Base-by-base conservation (phyloP, 495 filamentous ascomycete species). In the Podospora anserina region DNA sequence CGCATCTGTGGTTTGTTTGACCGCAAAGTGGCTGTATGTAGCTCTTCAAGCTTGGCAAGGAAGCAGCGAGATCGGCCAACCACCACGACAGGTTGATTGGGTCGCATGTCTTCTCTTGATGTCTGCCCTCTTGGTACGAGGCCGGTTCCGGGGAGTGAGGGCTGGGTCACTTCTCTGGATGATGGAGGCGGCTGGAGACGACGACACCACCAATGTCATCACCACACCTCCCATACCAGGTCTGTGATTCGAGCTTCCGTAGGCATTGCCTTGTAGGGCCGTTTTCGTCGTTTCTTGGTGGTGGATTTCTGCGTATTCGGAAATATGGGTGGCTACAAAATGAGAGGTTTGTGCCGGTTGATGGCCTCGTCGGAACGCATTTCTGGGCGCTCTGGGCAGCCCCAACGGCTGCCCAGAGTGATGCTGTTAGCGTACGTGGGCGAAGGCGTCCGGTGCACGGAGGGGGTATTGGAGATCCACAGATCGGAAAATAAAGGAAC, bases 401-500 rank as follows among this genome's bases (percentile, higher is more conserved):
- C 61, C 30, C 23, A 63, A 63, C 61, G 61, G 26, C 61, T 39
- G 61, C 9, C 30, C 16, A 53, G 19, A 34, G 18, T 16, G 18
- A 39, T 39, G 11, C 32, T 28, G 27, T 32, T 63, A 19, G 61
- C 27, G n/a, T 1, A 27, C 5, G 32, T 34, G 9, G 23, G 27
- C 30, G 26, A 32, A 26, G 26, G 18, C 59, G 16, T 61, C 59
- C 59, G 59, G 61, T 63, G 61, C 61, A 49, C 61, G 32, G 61
- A 39, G 32, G 32, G 9, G 23, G 19, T 23, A 32, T 20, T 19
- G 28, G 34, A 64, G 64, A 63, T 64, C 70, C 70, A 71, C 69
- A 63, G 65, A 66, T 72, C 70, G 70, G 70, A 66, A 72, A 66
- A 60, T 63, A 68, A 60, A 67, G 70, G 68, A 72, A 58, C 59